Percentiles rank a stretch among this genome's conserved stretches.
These are phyloP conservation scores for Xylaria grammica DNA, from an alignment of 495 filamentous ascomycete genomes.

Conservation along the genomic window DNA sequence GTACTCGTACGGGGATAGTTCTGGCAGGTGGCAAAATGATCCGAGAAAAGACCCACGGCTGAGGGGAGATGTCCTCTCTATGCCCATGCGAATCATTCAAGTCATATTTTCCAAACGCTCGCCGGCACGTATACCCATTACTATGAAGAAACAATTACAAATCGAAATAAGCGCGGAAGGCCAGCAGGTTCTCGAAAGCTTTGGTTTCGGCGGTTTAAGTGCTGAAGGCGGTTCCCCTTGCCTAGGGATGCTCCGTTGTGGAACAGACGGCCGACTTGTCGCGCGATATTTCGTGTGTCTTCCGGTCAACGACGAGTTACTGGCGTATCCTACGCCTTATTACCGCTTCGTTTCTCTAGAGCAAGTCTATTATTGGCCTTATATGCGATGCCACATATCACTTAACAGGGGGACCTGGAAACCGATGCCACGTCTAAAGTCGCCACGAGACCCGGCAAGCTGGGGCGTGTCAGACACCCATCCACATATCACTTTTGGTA, in stretches of 20 bases:
- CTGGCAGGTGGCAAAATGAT: not conserved
- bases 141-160: not conserved
- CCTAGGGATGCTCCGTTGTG: slow-evolving; percentile 3
- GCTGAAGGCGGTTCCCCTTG: slow-evolving; percentile 6
- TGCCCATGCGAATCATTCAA: slow-evolving; percentile 8
- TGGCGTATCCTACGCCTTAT: not conserved
- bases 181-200: not conserved
- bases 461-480: not conserved
- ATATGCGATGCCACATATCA: slow-evolving; percentile 6
- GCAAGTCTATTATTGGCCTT: not conserved
- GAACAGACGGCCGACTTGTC: not conserved
- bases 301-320: not conserved
- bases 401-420: not conserved
- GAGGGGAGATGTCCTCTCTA: not conserved
- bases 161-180: not conserved
- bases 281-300: slow-evolving; percentile 5
- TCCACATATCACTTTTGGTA: not conserved
- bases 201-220: not conserved
- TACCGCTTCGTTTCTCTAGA: slow-evolving; percentile 8
- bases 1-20: not conserved
- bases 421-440: not conserved
- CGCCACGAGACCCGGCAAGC: not conserved
- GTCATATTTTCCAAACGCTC: not conserved
- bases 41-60: not conserved
- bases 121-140: not conserved